These are phyloP conservation scores for Curvularia hawaiiensis DNA, from an alignment of 2,329 filamentous ascomycete genomes.

Conservation along the genomic window DNA sequence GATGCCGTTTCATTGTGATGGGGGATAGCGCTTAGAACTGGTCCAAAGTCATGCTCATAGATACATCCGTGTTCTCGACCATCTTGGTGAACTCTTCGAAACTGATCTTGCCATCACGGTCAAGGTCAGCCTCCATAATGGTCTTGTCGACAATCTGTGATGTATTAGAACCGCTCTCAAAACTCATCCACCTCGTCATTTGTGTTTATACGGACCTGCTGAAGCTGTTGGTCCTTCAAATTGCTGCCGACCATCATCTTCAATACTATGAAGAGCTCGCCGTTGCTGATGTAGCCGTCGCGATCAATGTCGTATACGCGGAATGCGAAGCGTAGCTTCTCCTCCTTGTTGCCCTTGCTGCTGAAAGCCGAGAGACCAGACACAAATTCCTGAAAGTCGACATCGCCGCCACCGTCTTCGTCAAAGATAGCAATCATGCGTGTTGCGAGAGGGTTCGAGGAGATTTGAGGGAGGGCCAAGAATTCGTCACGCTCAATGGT, in stretches of 20 bases:
- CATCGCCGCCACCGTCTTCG: constrained; percentile 95
- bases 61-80: constrained; percentile 89
- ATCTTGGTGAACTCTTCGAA: constrained; percentile 99
- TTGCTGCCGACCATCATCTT: constrained; percentile 99
- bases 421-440: constrained; percentile 99
- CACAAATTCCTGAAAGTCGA: constrained; percentile 99
- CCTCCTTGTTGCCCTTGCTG: constrained; percentile 98
- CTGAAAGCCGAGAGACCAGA: constrained; percentile 94
- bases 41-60: constrained; percentile 71
- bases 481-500: constrained; percentile 99
- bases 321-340: constrained; percentile 97
- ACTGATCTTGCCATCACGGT: constrained; percentile 96
- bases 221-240: constrained; percentile 96
- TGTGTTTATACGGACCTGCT: constrained; percentile 62
- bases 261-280: constrained; percentile 97
- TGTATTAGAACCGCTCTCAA: constrained; percentile 15
- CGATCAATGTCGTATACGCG: constrained; percentile 99
- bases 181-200: neutral
- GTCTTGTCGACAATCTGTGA: constrained; percentile 95
- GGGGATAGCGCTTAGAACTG: constrained; percentile 43
- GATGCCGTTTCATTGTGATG: constrained; percentile 22
- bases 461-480: constrained; percentile 94
- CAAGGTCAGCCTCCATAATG: constrained; percentile 98
- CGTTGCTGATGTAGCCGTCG: constrained; percentile 98
- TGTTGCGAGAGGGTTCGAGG: constrained; percentile 94